Conservation (phyloP, 108 stramenopile species). For the Cylindrotheca fusiformis region DNA sequence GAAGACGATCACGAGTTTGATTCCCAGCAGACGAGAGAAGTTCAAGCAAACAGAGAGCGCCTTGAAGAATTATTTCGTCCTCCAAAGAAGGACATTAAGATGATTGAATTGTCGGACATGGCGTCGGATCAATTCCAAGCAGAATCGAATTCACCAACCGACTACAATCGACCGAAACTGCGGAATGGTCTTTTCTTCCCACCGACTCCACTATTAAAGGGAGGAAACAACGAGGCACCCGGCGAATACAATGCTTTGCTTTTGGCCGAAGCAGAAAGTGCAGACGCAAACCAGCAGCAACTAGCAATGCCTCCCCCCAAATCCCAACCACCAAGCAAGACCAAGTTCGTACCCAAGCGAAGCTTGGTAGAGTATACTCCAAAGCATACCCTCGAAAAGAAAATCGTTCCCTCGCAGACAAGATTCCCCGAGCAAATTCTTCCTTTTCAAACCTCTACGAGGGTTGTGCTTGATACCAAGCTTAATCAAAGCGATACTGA, state of each 20-base stretch:
- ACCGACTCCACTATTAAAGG: constrained; percentile 19
- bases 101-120: constrained; percentile 36
- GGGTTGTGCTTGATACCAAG: background rate
- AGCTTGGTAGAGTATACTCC: constrained; percentile 63
- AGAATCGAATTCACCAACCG: constrained; percentile 15
- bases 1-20: constrained; percentile 88
- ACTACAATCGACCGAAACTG: constrained; percentile 12
- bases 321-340: constrained; percentile 4
- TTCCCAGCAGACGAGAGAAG: constrained; percentile 48
- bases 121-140: constrained; percentile 36
- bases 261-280: constrained; percentile 25
- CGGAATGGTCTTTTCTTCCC: constrained; percentile 47
- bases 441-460: constrained; percentile 6
- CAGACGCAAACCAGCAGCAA: background rate
- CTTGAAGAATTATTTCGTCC: constrained; percentile 23
- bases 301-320: constrained; percentile 23
- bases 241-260: constrained; percentile 1
- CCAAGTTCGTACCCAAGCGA: background rate
- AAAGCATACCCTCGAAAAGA: constrained; percentile 46
- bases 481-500: constrained; percentile 9
- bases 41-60: constrained; percentile 35
- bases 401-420: constrained; percentile 54
- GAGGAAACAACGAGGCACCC: background rate
- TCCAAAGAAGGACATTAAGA: constrained; percentile 4
- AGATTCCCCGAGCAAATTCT: constrained; percentile 8